Conservation (phyloP, 345 rosid genomes). For the Acer campestre region DNA sequence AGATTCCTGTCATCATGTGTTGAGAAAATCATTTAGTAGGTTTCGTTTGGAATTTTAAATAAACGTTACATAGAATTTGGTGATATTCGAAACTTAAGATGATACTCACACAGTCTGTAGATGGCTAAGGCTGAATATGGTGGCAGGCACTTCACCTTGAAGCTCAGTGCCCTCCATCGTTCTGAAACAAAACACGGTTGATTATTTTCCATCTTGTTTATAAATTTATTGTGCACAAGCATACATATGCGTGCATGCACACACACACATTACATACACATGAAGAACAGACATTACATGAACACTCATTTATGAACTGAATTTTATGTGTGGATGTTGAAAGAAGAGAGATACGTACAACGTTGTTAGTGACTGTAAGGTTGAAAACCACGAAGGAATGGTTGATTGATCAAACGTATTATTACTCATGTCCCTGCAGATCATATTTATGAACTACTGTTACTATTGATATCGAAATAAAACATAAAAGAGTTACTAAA, state of each 20-base stretch:
- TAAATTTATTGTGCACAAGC: neutral
- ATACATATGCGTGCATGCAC: neutral
- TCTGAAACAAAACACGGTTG: conserved; percentile 39
- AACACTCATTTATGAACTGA: neutral
- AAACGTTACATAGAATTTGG: neutral
- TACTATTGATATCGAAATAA: neutral
- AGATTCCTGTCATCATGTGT: conserved; percentile 41
- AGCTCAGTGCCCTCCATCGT: conserved; percentile 56
- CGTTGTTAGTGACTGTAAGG: conserved; percentile 54
- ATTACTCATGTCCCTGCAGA: conserved; percentile 81
- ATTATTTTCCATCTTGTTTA: neutral
- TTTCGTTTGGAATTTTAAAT: neutral
- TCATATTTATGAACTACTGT: conserved; percentile 11
- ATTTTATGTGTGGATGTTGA: neutral
- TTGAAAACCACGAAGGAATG: conserved; percentile 64
- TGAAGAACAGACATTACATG: neutral
- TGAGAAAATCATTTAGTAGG: neutral
- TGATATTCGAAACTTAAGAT: neutral
- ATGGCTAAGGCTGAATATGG: conserved; percentile 51
- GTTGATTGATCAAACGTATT: conserved; percentile 53
- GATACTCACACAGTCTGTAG: conserved; percentile 75
- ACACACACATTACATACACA: neutral
- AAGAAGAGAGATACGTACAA: conserved; percentile 50
- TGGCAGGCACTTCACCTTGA: conserved; percentile 53
- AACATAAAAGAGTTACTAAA: neutral